Evolutionary conservation across 805 yeast genomes (phyloP).

Genomic region (Saccharomycopsis olivae): DNA sequence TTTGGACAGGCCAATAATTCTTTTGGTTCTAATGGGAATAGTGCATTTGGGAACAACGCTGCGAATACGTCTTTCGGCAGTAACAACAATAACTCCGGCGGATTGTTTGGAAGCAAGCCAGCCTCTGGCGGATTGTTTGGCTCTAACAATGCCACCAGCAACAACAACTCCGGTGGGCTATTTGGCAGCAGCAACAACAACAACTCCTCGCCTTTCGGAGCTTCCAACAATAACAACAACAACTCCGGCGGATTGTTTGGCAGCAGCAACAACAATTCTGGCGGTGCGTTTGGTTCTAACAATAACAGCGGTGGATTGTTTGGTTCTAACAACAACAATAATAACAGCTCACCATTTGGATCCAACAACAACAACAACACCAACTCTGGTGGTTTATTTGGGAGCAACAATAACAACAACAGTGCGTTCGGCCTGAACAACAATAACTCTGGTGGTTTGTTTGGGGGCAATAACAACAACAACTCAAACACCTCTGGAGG

Average conservation of each 20-base stretch:
- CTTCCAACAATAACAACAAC: constrained; percentile 18
- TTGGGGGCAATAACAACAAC: constrained; percentile 22
- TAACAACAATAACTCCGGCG: constrained; percentile 19
- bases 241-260: constrained; percentile 23
- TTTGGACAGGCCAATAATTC: not conserved
- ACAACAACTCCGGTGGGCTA: constrained; percentile 22
- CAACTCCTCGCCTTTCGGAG: constrained; percentile 23
- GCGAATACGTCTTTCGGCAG: constrained; percentile 19
- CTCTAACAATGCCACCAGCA: constrained; percentile 21
- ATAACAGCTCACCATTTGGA: constrained; percentile 24
- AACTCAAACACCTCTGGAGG: constrained; percentile 20
- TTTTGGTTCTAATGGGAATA: constrained; percentile 21
- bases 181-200: constrained; percentile 21
- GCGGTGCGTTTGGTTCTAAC: constrained; percentile 19
- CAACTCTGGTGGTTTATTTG: constrained; percentile 25
- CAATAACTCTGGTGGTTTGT: constrained; percentile 26
- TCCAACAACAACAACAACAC: constrained; percentile 6
- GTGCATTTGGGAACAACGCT: constrained; percentile 7
- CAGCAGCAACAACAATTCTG: constrained; percentile 19
- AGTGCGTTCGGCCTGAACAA: too few species aligned
- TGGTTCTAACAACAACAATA: constrained; percentile 28
- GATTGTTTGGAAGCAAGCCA: constrained; percentile 19
- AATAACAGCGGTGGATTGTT: constrained; percentile 27
- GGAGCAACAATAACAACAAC: constrained; percentile 20
- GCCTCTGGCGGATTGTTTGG: constrained; percentile 23